Base-by-base conservation (phyloP, 352 stramenopile genomes). In the Pythium phragmitis region DNA sequence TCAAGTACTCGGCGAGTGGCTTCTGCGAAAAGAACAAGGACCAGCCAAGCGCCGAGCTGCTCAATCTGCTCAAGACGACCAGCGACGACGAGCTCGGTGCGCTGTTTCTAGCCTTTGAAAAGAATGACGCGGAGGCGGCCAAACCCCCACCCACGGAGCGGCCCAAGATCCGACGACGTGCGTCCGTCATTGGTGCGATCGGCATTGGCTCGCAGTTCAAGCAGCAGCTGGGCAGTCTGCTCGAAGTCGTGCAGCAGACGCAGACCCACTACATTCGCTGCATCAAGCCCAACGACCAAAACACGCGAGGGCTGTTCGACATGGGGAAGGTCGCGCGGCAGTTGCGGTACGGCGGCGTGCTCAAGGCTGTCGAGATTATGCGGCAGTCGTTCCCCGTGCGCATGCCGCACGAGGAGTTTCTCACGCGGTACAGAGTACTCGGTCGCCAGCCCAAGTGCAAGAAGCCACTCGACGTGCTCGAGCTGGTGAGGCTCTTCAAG, bases 231-330 rank as follows among this genome's bases (percentile, higher is more conserved):
- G 90, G 91, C 26, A 83, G 84, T 33, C 80, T 99, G 16, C 82
- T 98, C 23, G 75, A 92, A 21, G 87, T 96, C 13, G 98, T 99
- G 30, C 91, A 98, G 30, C 78, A 89, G 55, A 99, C 96, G 6
- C 77, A 96, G 55, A 98, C 96, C 34, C 97, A 99, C 74, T 99
- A 99, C 73, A 98, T 99, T 67, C 92, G 97, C 33, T 99, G 97
- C 72, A 90, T 99, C 48, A 99, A 99, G 76, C 97, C 97, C 19
- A 99, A 99, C 69, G 94, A 99, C 69, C 74, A 85, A 42, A 96
- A 98, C 63, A 78, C 79, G 13, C 75, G 90, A 3, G 81, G 91
- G 48, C 71, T 85, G n/a, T 99, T 99, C 70, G 82, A 96, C 19
- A 73, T 80, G 54, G 49, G 49, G 16, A 90, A 92, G 49, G 79